A percentile compares a stretch with the other conserved stretches of the same genome.
Evolutionary conservation across 805 yeast genomes (phyloP).

Genomic region (Clavispora asparagi): DNA sequence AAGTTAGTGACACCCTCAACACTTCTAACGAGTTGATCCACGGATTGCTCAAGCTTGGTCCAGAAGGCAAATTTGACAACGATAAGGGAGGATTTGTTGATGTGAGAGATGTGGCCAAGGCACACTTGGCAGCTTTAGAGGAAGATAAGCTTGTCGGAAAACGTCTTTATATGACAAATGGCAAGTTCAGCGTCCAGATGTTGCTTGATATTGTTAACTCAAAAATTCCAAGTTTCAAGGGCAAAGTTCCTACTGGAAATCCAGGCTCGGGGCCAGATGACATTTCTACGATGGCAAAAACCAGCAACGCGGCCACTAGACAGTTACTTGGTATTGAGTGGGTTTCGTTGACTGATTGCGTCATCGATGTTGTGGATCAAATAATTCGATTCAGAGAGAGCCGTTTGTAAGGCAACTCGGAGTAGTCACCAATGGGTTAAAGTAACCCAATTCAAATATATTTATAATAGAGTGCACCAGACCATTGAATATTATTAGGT

Average conservation of each 20-base stretch:
- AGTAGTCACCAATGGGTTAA: too few relatives aligned
- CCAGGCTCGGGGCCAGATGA: slow-evolving; percentile 27
- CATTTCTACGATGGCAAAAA: slow-evolving; percentile 16
- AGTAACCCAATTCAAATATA: too few relatives aligned
- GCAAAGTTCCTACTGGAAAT: slow-evolving; percentile 19
- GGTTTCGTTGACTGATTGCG: slow-evolving; percentile 10
- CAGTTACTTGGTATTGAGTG: slow-evolving; percentile 13
- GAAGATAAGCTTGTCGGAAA: slow-evolving; percentile 14
- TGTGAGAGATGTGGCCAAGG: slow-evolving; percentile 17
- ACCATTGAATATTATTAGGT: too few relatives aligned
- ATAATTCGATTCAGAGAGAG: slow-evolving; percentile 3
- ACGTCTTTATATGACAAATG: slow-evolving; percentile 22
- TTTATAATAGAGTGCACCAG: too few relatives aligned
- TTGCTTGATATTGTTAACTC: slow-evolving; percentile 32
- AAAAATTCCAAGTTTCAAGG: slow-evolving; percentile 19
- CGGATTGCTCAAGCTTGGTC: slow-evolving; percentile 12
- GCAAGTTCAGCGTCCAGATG: slow-evolving; percentile 31
- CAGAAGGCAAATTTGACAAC: slow-evolving; percentile 13
- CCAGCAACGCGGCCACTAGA: slow-evolving; percentile 12
- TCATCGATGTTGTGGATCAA: slow-evolving; percentile 16
- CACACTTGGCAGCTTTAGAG: slow-evolving; percentile 31
- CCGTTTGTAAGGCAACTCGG: neutral
- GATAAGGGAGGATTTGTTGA: slow-evolving; percentile 17
- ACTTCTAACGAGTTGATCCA: slow-evolving; percentile 38
- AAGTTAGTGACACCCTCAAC: slow-evolving; percentile 30